Base-by-base conservation (phyloP, 2,329 filamentous ascomycete genomes). In the Aureobasidium sp. region DNA sequence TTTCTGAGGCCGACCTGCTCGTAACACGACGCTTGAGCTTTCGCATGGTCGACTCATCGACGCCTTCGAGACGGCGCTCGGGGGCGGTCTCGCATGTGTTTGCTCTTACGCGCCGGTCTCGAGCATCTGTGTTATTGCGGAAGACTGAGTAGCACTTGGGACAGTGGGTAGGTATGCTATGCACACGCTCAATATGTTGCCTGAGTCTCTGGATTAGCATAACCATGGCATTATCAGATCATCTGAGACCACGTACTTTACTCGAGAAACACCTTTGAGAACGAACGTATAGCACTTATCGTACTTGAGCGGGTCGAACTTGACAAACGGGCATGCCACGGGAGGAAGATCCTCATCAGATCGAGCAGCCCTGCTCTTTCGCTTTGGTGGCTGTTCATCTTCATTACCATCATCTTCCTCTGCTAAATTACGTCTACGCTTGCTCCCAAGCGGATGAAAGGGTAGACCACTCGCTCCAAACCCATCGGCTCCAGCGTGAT, bases 241-340 rank as follows among this genome's bases (percentile, higher is more conserved):
- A 48, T 3, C 12, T n/a, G 2, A 15, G 3, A 3, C 12, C 7
- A 44, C 57, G 33, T 35, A 60, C 57, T 60, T 60, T 27, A 60
- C 57, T 3, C 57, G 45, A n/a, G 57, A 60, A 2, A 60, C 49
- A 27, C 39, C 42, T 29, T 52, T 60, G 24, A 60, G 47, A 4
- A 60, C 35, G 19, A 42, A 60, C 0, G 45, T 60, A 27, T 60
- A 60, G 37, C 57, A 60, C 27, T 60, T 60, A 9, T 52, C 57
- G 27, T 60, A 29, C 47, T 60, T 52, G 12, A 50, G 17, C n/a
- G 57, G 57, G 15, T 60, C 47, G 17, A 50, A 35, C 15, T 60
- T 60, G 47, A 35, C 49, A 35, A 60, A 60, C 1, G 57, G 57
- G 27, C 57, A 60, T 27, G 57, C 57, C 35, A 60, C 19, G 7